Evolutionary conservation across 2,329 filamentous ascomycete species (phyloP), one percentile per base, ranked within the genome.

Genomic region (Orbilia brochopaga): DNA sequence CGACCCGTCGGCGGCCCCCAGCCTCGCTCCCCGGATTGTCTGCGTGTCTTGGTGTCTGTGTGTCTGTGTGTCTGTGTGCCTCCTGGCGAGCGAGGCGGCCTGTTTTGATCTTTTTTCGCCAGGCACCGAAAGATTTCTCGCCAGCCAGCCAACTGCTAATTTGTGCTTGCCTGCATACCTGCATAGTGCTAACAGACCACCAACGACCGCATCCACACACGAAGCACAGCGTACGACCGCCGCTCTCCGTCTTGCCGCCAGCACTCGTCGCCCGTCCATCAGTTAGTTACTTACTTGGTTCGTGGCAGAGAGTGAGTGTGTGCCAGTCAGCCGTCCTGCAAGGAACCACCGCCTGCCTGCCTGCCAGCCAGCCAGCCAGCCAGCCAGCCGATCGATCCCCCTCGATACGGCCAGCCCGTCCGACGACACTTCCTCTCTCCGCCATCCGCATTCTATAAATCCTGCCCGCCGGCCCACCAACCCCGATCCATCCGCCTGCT

Each of bases 51-150:
- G 35, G 17, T 4, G 40, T n/a, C 40, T 44, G 40, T 10, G 40
- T 15, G 7, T 7, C 7, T 37, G 35, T 13, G 13, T 3, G 11
- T 44, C 17, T 4, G 3, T 3, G 21, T 10, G 44, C 44, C 44
- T 15, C 17, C n/a, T 19, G 44, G 15, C 44, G 19, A 48, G 15
- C 5, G 19, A 17, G 44, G 3, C 15, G 2, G 23, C 21, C 52
- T 64, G 60, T 65, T 65, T 65, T 52, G 55, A 52, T 51, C n/a
- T n/a, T 48, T 63, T 63, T 63, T 35, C 27, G 50, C 48, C 61
- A 65, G 61, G 61, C 44, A 65, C 61, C 61, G 57, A 65, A 63
- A 65, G 44, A 58, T 27, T 51, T 65, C 57, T 65, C 61, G 52
- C 58, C 52, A 58, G 32, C 46, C 65, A 55, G 52, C 59, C 51